phyloP scores from a whole-genome alignment of 345 rosid genomes.

The Cardamine occulta region DNA sequence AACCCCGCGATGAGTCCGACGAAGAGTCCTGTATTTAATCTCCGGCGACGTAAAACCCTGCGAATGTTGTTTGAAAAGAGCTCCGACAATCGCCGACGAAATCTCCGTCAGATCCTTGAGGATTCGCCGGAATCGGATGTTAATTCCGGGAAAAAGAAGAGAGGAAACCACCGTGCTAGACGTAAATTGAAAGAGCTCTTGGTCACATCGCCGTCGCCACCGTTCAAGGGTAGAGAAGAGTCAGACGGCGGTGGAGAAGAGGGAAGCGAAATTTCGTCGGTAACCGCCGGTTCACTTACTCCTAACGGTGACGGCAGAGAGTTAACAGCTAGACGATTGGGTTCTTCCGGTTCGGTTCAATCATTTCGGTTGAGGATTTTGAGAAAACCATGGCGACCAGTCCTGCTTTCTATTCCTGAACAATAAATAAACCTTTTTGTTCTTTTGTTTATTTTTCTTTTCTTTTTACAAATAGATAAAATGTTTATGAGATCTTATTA shows the following conservation, averaged over 20 bases:
- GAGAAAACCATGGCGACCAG: conserved; percentile 46
- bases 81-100: conserved; percentile 36
- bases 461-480: background rate
- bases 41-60: conserved; percentile 45
- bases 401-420: conserved; percentile 42
- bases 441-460: background rate
- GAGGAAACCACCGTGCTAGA: conserved; percentile 30
- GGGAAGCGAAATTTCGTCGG: conserved; percentile 13
- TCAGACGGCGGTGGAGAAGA: conserved; percentile 13
- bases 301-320: conserved; percentile 37
- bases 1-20: conserved; percentile 43
- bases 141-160: conserved; percentile 35
- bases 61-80: conserved; percentile 41
- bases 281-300: background rate
- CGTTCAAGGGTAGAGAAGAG: conserved; percentile 21
- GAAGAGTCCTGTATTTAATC: conserved; percentile 38
- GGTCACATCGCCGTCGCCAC: conserved; percentile 41
- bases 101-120: conserved; percentile 43
- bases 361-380: conserved; percentile 41
- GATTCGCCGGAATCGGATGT: conserved; percentile 38
- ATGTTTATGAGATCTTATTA: background rate
- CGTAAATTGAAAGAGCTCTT: conserved; percentile 38
- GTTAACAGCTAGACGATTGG: conserved; percentile 22
- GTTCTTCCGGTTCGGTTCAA: conserved; percentile 36
- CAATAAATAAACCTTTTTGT: conserved; percentile 2